Percentiles rank a stretch among this genome's conserved stretches.
Conservation (phyloP, 768 basidiomycete species). For the Cystofilobasidium ferigula region DNA sequence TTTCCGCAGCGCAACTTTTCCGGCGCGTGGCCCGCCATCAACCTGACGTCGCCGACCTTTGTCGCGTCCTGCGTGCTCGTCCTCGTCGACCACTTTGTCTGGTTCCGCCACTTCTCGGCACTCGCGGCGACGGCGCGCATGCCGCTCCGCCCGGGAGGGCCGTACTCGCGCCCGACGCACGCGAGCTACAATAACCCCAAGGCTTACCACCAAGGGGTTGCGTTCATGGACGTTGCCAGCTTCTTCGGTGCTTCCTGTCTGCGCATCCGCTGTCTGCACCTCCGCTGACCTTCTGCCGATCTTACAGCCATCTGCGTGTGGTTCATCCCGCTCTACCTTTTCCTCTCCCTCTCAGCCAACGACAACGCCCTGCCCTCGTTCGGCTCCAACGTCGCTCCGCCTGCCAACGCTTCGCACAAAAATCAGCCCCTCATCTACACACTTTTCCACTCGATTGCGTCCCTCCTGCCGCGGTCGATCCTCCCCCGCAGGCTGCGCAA, state of each 20-base stretch:
- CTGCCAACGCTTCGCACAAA: not conserved
- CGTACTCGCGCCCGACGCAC: slow-evolving; percentile 24
- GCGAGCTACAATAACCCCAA: slow-evolving; percentile 15
- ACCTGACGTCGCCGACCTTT: slow-evolving; percentile 72
- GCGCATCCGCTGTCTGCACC: no score
- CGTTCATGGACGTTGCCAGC: slow-evolving; percentile 44
- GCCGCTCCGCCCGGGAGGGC: slow-evolving; percentile 25
- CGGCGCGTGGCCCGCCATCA: slow-evolving; percentile 79
- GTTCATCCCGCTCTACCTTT: slow-evolving; percentile 73
- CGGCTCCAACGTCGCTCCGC: no score
- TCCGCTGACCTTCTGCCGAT: not conserved
- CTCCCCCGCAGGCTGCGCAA: not conserved
- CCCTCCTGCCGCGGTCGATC: not conserved
- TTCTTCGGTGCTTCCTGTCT: slow-evolving; percentile 39
- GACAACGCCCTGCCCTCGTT: slow-evolving; percentile 76
- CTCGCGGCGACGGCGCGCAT: slow-evolving; percentile 28
- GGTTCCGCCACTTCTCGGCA: slow-evolving; percentile 87
- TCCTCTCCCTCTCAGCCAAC: slow-evolving; percentile 89
- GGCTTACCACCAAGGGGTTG: slow-evolving; percentile 20
- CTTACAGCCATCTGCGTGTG: slow-evolving; percentile 40
- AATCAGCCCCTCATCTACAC: slow-evolving; percentile 1
- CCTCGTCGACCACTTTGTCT: slow-evolving; percentile 80
- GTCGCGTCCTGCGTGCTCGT: slow-evolving; percentile 74
- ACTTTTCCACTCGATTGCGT: not conserved
- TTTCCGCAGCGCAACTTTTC: slow-evolving; percentile 60